These are phyloP conservation scores for Cercis canadensis DNA, from an alignment of 306 rosid genomes.

Conservation along the genomic window DNA sequence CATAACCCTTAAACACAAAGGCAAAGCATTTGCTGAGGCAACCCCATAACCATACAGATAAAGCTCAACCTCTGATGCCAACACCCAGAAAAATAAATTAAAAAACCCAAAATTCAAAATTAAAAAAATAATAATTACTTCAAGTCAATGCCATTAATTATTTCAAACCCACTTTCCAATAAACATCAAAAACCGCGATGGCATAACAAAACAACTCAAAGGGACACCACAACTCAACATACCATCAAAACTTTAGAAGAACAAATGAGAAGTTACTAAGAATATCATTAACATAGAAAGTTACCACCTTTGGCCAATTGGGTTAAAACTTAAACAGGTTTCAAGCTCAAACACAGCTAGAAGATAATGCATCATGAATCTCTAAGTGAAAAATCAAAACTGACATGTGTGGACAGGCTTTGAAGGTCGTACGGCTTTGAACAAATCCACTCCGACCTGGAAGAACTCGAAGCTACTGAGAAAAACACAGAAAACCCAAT, in stretches of 20 bases:
- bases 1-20: slow-evolving; percentile 70
- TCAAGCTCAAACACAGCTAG: slow-evolving; percentile 22
- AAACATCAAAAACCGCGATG: slow-evolving; percentile 35
- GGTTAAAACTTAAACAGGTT: slow-evolving; percentile 14
- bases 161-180: slow-evolving; percentile 37
- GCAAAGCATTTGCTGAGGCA: slow-evolving; percentile 63
- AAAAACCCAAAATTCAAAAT: background rate
- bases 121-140: slow-evolving; percentile 25
- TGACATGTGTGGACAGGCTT: slow-evolving; percentile 41
- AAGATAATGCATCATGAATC: slow-evolving; percentile 37
- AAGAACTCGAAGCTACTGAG: slow-evolving; percentile 39
- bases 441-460: slow-evolving; percentile 30
- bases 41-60: slow-evolving; percentile 40
- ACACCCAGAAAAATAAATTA: slow-evolving; percentile 31
- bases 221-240: slow-evolving; percentile 4
- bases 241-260: background rate
- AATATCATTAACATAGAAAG: slow-evolving; percentile 1
- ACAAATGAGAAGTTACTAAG: background rate
- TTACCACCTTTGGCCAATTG: slow-evolving; percentile 27
- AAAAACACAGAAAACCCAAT: slow-evolving; percentile 3
- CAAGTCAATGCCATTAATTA: slow-evolving; percentile 55
- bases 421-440: background rate
- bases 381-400: slow-evolving; percentile 36
- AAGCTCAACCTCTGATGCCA: slow-evolving; percentile 43
- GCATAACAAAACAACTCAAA: slow-evolving; percentile 21